A percentile compares a stretch with the other conserved stretches of the same genome.
Conservation (phyloP, 257 asterid species). For the Nicotiana paniculata region DNA sequence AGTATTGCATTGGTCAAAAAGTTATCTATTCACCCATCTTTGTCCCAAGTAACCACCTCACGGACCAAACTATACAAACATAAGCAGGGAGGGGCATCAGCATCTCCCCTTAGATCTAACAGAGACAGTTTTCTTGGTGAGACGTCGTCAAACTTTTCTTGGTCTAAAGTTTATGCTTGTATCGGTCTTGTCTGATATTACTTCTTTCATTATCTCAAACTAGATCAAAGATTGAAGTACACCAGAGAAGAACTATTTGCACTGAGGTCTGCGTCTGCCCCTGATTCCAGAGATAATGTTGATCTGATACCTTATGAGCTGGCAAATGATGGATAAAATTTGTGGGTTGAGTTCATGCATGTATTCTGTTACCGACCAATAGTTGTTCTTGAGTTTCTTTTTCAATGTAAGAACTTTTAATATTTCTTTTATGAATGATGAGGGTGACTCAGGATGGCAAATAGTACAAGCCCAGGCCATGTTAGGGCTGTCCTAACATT, state of each 20-base stretch:
- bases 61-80: slow-evolving; percentile 21
- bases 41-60: slow-evolving; percentile 19
- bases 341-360: neutral
- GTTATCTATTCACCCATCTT: slow-evolving; percentile 22
- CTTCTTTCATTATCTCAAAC: slow-evolving; percentile 12
- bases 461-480: neutral
- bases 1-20: slow-evolving; percentile 21
- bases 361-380: neutral
- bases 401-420: neutral
- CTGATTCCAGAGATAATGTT: slow-evolving; percentile 20
- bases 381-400: neutral
- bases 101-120: slow-evolving; percentile 20
- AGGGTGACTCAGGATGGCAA: neutral
- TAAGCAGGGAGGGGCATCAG: slow-evolving; percentile 25
- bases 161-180: neutral
- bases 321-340: neutral
- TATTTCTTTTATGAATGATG: neutral
- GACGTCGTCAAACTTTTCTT: slow-evolving; percentile 11
- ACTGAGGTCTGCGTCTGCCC: slow-evolving; percentile 35
- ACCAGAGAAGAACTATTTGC: slow-evolving; percentile 59
- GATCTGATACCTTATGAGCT: slow-evolving; percentile 6
- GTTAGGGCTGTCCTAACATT: neutral
- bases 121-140: slow-evolving; percentile 41
- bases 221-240: slow-evolving; percentile 92
- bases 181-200: slow-evolving; percentile 3